Conservation (phyloP, 2,329 filamentous ascomycete genomes). For the Apiospora kogelbergensis region DNA sequence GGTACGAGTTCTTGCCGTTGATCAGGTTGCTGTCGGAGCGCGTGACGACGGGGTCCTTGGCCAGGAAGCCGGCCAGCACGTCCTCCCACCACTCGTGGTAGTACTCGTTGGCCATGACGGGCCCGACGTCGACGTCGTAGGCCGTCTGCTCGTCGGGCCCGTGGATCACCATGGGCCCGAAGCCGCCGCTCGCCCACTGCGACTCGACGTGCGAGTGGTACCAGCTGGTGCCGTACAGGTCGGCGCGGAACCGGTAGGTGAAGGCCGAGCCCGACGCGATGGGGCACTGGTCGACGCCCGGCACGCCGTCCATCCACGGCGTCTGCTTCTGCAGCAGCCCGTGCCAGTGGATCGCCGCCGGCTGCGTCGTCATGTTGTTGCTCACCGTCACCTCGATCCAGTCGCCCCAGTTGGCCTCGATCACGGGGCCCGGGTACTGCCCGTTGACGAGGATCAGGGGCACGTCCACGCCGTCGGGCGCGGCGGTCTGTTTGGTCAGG, state of each 20-base stretch:
- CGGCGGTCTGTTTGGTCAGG: slow-evolving; percentile 37
- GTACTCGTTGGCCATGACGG: slow-evolving; percentile 13
- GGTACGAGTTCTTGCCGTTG: slow-evolving; percentile 32
- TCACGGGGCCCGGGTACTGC: slow-evolving; percentile 52
- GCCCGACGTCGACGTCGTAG: slow-evolving; percentile 21
- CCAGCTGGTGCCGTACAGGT: slow-evolving; percentile 28
- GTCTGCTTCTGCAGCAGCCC: slow-evolving; percentile 19
- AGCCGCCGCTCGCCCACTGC: slow-evolving; percentile 42
- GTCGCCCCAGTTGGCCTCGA: slow-evolving; percentile 46
- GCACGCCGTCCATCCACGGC: slow-evolving; percentile 25
- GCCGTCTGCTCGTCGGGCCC: slow-evolving; percentile 18
- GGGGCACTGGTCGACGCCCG: slow-evolving; percentile 20
- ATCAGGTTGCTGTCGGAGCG: slow-evolving; percentile 33
- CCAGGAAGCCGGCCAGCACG: slow-evolving; percentile 25
- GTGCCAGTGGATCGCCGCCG: slow-evolving; percentile 21
- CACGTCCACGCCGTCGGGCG: slow-evolving; percentile 44
- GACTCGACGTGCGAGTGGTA: slow-evolving; percentile 37
- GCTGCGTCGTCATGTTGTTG: slow-evolving; percentile 52
- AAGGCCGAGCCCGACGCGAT: slow-evolving; percentile 18
- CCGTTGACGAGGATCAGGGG: slow-evolving; percentile 51
- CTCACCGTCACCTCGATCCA: slow-evolving; percentile 30
- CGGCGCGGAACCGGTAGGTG: slow-evolving; percentile 20
- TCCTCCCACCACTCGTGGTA: slow-evolving; percentile 20
- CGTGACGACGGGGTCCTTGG: slow-evolving; percentile 17
- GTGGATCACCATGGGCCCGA: slow-evolving; percentile 38